Base-by-base conservation (phyloP, 2,329 filamentous ascomycete species). In the Trichophyton mentagrophytes region DNA sequence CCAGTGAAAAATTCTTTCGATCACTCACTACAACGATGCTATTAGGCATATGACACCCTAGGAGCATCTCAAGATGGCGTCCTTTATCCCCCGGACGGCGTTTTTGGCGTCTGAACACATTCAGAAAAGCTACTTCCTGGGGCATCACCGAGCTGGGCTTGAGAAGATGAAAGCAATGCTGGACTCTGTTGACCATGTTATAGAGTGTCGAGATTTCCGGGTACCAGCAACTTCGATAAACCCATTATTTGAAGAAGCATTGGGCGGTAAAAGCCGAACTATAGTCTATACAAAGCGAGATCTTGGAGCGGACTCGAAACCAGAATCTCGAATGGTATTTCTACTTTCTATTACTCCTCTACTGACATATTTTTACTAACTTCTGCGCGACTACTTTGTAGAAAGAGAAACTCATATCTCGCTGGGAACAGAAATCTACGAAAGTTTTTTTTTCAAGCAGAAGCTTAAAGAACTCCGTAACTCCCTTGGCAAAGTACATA, bases 161-260 rank as follows among this genome's bases (percentile, higher is more conserved):
- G 79, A 82, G 56, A 87, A 88, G 71, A 96, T 97, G 86, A 88
- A 89, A 71, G 83, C 83, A 44, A 81, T 88, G 70, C 82, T 99
- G 57, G 84, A 85, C 30, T 85, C 84, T 64, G 88, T 96, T 68
- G 88, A 91, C 69, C 84, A 97, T 49, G 84, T 99, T 60, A 83
- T 99, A 69, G 93, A 99, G 77, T 96, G 91, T 73, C 88, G 93
- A 69, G 93, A 99, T 77, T 90, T 90, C 71, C 86, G 93, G 56
- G 85, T 96, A 0, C 93, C 93, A 0, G 77, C 97, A 8, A 91
- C 90, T 0, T 93, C 89, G 2, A 85, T 89, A 66, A 99, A 99
- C 70, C 92, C 91, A 0, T 77, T 91, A 53, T 92, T 99, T 67
- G 92, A 97, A 70, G 80, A 85, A 64, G 82, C 84, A 36, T 78